A percentile compares a stretch with the other conserved stretches of the same genome.
Evolutionary conservation across 2,329 filamentous ascomycete genomes (phyloP).

Genomic region (Fusarium torulosum): DNA sequence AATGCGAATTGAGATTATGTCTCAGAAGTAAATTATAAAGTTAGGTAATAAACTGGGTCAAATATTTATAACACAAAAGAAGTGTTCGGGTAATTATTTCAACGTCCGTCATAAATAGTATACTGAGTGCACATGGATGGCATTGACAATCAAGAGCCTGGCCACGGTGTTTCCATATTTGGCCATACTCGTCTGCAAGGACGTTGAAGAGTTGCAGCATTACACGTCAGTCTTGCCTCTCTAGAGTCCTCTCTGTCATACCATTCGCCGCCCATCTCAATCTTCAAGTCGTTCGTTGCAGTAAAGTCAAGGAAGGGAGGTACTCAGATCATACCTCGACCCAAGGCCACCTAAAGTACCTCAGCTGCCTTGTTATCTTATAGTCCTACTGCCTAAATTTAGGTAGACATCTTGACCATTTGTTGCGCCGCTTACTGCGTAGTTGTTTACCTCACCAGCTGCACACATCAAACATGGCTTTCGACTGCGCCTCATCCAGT

Average conservation of each 20-base stretch:
- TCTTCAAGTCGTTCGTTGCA: not conserved
- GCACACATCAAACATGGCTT: conserved; percentile 21
- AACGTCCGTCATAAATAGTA: conserved; percentile 1
- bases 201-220: conserved; percentile 27
- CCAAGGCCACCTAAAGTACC: not conserved
- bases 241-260: not conserved
- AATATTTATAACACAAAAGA: not conserved
- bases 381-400: not conserved
- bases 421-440: not conserved
- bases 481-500: conserved; percentile 26
- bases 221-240: conserved; percentile 38
- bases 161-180: conserved; percentile 36
- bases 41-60: conserved; percentile 1
- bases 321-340: not conserved
- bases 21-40: not conserved
- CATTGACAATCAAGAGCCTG: not conserved
- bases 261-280: conserved; percentile 3
- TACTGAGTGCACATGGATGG: conserved; percentile 15
- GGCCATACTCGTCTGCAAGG: conserved; percentile 21
- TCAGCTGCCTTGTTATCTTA: not conserved
- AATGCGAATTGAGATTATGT: conserved; percentile 8
- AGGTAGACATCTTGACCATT: not conserved
- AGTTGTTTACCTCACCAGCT: conserved; percentile 18
- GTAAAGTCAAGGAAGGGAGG: not conserved
- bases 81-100: conserved; percentile 1